A percentile compares a stretch with the other conserved stretches of the same genome.
Conservation (phyloP, 129 eudicot genomes). For the Kitagawia praeruptora region DNA sequence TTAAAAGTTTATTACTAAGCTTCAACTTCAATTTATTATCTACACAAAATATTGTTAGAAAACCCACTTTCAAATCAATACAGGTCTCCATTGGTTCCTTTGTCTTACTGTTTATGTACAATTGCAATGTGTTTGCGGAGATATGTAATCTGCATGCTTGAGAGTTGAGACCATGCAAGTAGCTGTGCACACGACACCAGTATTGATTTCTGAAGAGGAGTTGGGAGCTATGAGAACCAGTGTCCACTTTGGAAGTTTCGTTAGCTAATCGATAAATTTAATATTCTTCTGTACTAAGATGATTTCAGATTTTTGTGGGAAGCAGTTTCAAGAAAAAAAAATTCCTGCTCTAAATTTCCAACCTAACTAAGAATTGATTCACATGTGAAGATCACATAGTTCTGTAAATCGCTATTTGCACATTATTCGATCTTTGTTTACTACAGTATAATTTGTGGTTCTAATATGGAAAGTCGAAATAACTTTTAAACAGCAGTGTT, state of each 20-base stretch:
- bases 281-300: not conserved
- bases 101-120: too few species aligned
- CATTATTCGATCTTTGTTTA: not conserved
- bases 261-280: not conserved
- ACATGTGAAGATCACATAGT: not conserved
- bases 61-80: not conserved
- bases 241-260: not conserved
- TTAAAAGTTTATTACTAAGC: not conserved
- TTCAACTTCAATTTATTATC: not conserved
- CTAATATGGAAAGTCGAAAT: not conserved
- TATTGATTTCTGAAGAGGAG: too few species aligned
- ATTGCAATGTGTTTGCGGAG: too few species aligned
- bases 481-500: not conserved
- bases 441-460: not conserved
- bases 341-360: not conserved
- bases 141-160: too few species aligned
- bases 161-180: too few species aligned
- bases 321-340: not conserved
- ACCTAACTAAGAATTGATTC: not conserved
- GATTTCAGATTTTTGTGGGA: not conserved
- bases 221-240: not conserved
- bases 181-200: too few species aligned
- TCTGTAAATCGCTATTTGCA: not conserved
- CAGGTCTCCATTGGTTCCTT: too few species aligned
- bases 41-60: not conserved